These are phyloP conservation scores for Kodamaea sagamina DNA, from an alignment of 805 yeast genomes.

Conservation along the genomic window DNA sequence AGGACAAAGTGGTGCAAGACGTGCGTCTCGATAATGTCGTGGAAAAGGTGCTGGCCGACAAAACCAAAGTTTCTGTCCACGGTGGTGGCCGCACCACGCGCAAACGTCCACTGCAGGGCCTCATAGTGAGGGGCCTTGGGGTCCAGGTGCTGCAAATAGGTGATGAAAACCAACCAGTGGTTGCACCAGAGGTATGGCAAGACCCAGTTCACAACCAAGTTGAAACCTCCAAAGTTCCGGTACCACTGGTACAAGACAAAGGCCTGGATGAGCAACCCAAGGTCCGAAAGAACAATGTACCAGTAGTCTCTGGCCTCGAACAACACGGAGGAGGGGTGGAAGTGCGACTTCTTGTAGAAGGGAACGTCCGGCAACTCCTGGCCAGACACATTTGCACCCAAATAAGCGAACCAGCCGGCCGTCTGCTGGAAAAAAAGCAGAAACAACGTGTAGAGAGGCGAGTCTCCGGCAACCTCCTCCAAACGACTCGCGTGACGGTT, in stretches of 20 bases:
- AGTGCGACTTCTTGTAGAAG: constrained; percentile 49
- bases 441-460: constrained; percentile 50
- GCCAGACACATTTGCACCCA: constrained; percentile 54
- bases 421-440: constrained; percentile 54
- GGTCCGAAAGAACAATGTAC: constrained; percentile 56
- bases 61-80: constrained; percentile 64
- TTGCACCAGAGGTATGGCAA: constrained; percentile 61
- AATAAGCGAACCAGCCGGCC: constrained; percentile 55
- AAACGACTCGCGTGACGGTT: constrained; percentile 33
- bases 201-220: constrained; percentile 56
- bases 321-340: constrained; percentile 55
- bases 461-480: constrained; percentile 53
- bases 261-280: constrained; percentile 51
- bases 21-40: constrained; percentile 60
- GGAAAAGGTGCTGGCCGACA: constrained; percentile 57
- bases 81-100: constrained; percentile 68
- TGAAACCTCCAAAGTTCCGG: constrained; percentile 48
- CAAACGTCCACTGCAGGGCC: constrained; percentile 59
- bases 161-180: constrained; percentile 66
- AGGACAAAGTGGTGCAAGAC: constrained; percentile 58
- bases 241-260: constrained; percentile 55
- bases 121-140: constrained; percentile 61
- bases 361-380: constrained; percentile 46
- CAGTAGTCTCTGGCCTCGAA: constrained; percentile 57
- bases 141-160: constrained; percentile 64